A percentile compares a stretch with the other conserved stretches of the same genome.
Evolutionary conservation across 2,329 filamentous ascomycete species (phyloP).

Genomic region (Pezicula neosporulosa): DNA sequence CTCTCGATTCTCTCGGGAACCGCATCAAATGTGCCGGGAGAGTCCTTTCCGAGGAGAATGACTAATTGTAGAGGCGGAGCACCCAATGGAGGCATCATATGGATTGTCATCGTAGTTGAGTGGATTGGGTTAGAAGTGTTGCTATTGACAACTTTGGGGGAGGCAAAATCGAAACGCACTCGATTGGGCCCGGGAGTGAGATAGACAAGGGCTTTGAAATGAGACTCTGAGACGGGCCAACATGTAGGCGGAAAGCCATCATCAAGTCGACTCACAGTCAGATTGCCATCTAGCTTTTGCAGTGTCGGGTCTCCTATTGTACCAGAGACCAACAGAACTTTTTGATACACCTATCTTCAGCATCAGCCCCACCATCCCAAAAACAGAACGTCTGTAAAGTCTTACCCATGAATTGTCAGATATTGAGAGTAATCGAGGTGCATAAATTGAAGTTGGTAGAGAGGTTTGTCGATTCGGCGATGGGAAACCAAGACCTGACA

Average conservation of each 20-base stretch:
- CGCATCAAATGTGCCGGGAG: conserved; percentile 79
- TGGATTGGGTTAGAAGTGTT: conserved; percentile 67
- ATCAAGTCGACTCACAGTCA: conserved; percentile 79
- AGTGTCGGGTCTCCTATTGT: conserved; percentile 71
- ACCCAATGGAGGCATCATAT: conserved; percentile 78
- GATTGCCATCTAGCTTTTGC: conserved; percentile 69
- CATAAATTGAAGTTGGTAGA: conserved; percentile 70
- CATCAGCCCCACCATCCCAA: conserved; percentile 9
- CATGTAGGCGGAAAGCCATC: conserved; percentile 77
- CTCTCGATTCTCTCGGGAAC: conserved; percentile 69
- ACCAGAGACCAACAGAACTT: conserved; percentile 78
- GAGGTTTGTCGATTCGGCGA: conserved; percentile 49
- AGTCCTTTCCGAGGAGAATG: conserved; percentile 85
- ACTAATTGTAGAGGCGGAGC: conserved; percentile 85
- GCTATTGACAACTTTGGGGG: conserved; percentile 72
- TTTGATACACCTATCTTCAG: conserved; percentile 74
- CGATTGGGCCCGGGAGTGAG: conserved; percentile 89
- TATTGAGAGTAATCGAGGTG: conserved; percentile 76
- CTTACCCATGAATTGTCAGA: conserved; percentile 82
- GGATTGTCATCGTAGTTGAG: conserved; percentile 75
- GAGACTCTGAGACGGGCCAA: conserved; percentile 86
- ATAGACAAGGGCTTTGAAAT: conserved; percentile 89
- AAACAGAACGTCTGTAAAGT: conserved; percentile 11
- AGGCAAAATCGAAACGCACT: conserved; percentile 82
- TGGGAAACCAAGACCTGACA: conserved; percentile 58